Percentiles rank a stretch among this genome's conserved stretches.
Evolutionary conservation across 2,329 filamentous ascomycete species (phyloP).

Genomic region (Pseudonectria buxi): DNA sequence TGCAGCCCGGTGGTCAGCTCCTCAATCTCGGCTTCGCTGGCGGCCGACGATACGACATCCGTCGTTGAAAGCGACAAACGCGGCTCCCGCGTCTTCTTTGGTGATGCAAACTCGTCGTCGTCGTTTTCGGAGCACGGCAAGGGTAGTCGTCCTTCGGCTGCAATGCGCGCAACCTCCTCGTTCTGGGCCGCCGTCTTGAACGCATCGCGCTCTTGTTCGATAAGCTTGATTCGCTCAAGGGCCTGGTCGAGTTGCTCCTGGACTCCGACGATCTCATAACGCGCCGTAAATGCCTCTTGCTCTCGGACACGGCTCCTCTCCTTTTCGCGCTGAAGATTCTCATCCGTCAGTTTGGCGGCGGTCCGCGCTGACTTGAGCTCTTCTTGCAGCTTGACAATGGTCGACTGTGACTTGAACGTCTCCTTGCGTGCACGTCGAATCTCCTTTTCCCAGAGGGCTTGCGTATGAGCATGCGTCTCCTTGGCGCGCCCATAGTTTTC

Average conservation of each 20-base stretch:
- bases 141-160: conserved; percentile 63
- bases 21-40: conserved; percentile 53
- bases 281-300: conserved; percentile 61
- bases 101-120: conserved; percentile 57
- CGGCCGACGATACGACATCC: conserved; percentile 48
- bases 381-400: conserved; percentile 64
- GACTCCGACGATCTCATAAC: conserved; percentile 57
- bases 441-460: conserved; percentile 67
- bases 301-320: conserved; percentile 55
- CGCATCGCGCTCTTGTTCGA: conserved; percentile 69
- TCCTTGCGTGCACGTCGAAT: conserved; percentile 64
- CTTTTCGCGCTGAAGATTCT: conserved; percentile 56
- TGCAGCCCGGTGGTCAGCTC: conserved; percentile 46
- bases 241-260: conserved; percentile 62
- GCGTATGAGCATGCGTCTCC: conserved; percentile 60
- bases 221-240: conserved; percentile 54
- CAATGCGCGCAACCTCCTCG: conserved; percentile 66
- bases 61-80: conserved; percentile 41
- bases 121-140: conserved; percentile 49
- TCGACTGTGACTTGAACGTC: conserved; percentile 66
- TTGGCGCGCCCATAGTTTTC: conserved; percentile 65
- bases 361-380: conserved; percentile 59
- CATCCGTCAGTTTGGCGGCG: conserved; percentile 48
- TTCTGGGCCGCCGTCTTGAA: conserved; percentile 66
- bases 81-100: conserved; percentile 42